Conservation (phyloP, 768 basidiomycete genomes). For the Pleurotus giganteus region DNA sequence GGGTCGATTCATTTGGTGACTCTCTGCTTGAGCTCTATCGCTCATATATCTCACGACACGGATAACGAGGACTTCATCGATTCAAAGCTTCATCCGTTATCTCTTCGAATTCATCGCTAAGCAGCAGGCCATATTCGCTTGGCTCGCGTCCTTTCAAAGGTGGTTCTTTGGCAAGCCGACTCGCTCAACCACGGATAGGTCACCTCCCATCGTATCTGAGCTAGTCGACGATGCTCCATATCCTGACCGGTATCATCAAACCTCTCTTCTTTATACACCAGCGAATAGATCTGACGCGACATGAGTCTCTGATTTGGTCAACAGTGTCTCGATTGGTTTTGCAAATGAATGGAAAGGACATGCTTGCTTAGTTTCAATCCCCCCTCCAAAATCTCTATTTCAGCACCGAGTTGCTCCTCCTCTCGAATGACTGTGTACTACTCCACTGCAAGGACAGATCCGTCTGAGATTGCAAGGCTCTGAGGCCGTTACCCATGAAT, state of each 20-base stretch:
- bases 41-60: not conserved
- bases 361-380: too few relatives aligned
- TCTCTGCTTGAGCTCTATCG: not conserved
- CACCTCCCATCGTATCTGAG: not conserved
- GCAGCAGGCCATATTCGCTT: not conserved
- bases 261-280: not conserved
- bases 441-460: too few relatives aligned
- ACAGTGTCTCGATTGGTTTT: too few relatives aligned
- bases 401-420: too few relatives aligned
- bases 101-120: not conserved
- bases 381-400: too few relatives aligned
- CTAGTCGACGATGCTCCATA: not conserved
- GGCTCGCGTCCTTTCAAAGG: not conserved
- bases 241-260: not conserved
- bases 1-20: not conserved
- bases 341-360: too few relatives aligned
- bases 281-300: not conserved
- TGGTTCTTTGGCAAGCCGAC: not conserved
- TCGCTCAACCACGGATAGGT: not conserved
- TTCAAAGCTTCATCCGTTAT: too few relatives aligned
- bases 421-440: too few relatives aligned
- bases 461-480: too few relatives aligned
- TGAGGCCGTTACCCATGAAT: too few relatives aligned
- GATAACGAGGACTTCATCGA: not conserved
- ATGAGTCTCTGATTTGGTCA: too few relatives aligned